Evolutionary conservation across 805 yeast genomes (phyloP), one percentile per base, ranked within the genome.

Genomic region (Saccharomyces mikatae): DNA sequence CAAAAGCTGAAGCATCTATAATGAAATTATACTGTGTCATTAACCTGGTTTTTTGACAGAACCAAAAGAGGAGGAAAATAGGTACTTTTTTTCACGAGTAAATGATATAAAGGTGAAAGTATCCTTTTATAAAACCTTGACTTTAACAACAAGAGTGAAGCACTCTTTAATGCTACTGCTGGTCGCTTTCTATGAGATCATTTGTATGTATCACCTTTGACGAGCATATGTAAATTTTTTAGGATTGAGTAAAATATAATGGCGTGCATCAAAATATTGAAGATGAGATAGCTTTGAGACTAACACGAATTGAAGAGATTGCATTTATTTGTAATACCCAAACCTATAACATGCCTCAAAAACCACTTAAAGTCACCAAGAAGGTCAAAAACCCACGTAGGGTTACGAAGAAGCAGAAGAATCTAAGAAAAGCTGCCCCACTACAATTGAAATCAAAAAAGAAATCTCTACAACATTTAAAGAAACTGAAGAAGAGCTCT

Each of bases 351-450:
- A 86, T 87, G 94, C 88, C 86, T 14, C 94, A 87, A 70, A 89
- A 89, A 51, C 80, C 83, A 53, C 67, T 80, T n/a, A 84, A 83
- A 61, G 77, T 86, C 44, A 69, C 64, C 11, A 66, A 60, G 48
- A 72, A 74, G 59, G 55, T 62, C 41, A 74, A 74, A 55, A 73
- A 73, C 49, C 74, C 75, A 46, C 72, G 71, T 31, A 69, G 77
- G 54, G 63, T 74, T 31, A 74, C 91, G 1, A 86, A 86, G 72
- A 80, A 75, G 63, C 89, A 84, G 63, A 74, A 71, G 62, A 83
- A 83, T 62, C 79, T 85, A 36, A 81, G 79, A 58, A 79, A 80
- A 59, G 87, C 87, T 27, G 94, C 96, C 14, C 96, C 96, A 28
- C 79, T 80, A 66, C 79, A 80, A 54, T 74, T 80, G 62, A 86